Conservation (phyloP, 805 yeast genomes). For the Candida arabinofermentans region DNA sequence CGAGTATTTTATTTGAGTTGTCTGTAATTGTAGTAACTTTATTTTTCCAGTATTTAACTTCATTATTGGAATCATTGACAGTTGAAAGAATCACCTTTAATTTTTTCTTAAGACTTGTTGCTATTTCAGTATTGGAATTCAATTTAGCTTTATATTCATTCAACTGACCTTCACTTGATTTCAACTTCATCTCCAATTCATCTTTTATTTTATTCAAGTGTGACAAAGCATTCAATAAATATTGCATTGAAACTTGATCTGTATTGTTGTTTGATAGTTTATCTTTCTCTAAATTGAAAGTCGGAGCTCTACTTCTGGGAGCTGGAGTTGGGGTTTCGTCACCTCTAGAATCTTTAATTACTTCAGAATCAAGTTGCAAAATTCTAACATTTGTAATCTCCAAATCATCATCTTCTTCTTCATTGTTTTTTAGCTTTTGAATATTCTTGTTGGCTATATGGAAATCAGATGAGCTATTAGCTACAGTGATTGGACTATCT, state of each 20-base stretch:
- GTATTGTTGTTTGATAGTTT: neutral
- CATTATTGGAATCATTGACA: conserved; percentile 2
- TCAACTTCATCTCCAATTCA: conserved; percentile 6
- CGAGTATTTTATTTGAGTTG: conserved; percentile 1
- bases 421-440: neutral
- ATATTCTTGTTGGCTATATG: neutral
- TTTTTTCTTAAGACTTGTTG: conserved; percentile 8
- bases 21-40: conserved; percentile 2
- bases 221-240: conserved; percentile 16
- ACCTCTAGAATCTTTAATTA: neutral
- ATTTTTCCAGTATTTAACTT: conserved; percentile 5
- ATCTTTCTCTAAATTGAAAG: neutral
- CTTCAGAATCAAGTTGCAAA: neutral
- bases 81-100: conserved; percentile 4
- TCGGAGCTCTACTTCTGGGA: conserved; percentile 1
- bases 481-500: neutral
- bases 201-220: conserved; percentile 11
- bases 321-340: conserved; percentile 3
- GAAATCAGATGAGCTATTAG: neutral
- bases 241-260: conserved; percentile 16
- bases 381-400: conserved; percentile 2
- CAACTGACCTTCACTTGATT: conserved; percentile 5
- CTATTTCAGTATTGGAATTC: conserved; percentile 3
- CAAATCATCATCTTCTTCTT: neutral
- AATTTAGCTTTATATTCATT: conserved; percentile 5